A percentile compares a stretch with the other conserved stretches of the same genome.
phyloP scores from a whole-genome alignment of 306 rosid genomes.

The Prunus padus region DNA sequence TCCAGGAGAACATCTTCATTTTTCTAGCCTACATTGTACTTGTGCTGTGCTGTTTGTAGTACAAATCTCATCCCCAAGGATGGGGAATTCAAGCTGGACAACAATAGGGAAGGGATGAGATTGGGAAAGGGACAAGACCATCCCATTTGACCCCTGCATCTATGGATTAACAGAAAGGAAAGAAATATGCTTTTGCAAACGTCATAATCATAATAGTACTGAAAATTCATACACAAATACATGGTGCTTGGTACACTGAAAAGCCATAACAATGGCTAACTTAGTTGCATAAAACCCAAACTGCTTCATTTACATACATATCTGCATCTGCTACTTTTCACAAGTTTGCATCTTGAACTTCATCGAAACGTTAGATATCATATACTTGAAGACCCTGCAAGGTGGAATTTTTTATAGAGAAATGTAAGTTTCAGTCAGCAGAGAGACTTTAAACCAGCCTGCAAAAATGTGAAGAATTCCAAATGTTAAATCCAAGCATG shows the following conservation, averaged over 20 bases:
- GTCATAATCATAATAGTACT: not conserved
- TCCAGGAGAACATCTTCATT: not conserved
- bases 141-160: not conserved
- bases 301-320: constrained; percentile 11
- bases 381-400: constrained; percentile 43
- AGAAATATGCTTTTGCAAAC: not conserved
- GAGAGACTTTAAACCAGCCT: not conserved
- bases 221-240: not conserved
- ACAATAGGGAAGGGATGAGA: not conserved
- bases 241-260: not conserved
- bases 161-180: not conserved
- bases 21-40: not conserved
- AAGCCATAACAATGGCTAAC: not conserved
- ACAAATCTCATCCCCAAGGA: not conserved
- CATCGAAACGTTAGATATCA: constrained; percentile 22
- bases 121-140: not conserved
- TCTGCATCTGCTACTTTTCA: constrained; percentile 16
- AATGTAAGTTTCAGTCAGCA: not conserved
- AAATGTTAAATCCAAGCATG: not conserved
- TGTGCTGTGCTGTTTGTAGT: not conserved
- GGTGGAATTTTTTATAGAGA: not conserved
- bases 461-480: not conserved
- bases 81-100: not conserved
- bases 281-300: constrained; percentile 1
- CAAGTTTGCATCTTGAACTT: constrained; percentile 22